Conservation (phyloP, 306 rosid species). For the Glycine tomentella region DNA sequence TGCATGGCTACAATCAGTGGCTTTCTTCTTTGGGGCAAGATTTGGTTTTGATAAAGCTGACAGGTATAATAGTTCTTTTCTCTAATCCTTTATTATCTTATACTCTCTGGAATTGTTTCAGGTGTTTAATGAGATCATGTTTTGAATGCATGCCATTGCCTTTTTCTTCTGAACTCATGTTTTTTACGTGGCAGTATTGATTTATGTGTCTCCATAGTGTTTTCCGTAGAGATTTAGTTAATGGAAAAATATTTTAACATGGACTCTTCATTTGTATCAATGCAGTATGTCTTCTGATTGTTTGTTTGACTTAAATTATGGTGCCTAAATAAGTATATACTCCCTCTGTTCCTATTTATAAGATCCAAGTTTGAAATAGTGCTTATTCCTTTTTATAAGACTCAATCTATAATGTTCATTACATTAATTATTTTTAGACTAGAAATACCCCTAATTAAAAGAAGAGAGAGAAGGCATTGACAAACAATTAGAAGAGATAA, state of each 20-base stretch:
- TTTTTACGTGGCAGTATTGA: slow-evolving; percentile 14
- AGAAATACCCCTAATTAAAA: too few relatives aligned
- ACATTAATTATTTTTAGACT: too few relatives aligned
- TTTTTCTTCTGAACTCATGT: neutral
- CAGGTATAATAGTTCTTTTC: slow-evolving; percentile 41
- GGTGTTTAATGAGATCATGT: neutral
- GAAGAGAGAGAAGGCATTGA: too few relatives aligned
- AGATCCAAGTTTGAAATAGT: too few relatives aligned
- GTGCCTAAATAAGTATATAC: neutral
- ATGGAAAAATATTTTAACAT: neutral
- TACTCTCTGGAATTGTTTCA: neutral
- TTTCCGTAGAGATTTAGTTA: neutral
- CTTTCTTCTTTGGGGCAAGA: slow-evolving; percentile 55
- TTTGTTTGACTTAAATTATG: neutral
- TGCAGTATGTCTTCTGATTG: neutral
- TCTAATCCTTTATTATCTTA: neutral
- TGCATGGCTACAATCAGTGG: slow-evolving; percentile 54
- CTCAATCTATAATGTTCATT: too few relatives aligned
- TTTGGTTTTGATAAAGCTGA: slow-evolving; percentile 56
- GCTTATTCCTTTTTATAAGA: too few relatives aligned
- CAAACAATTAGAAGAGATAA: too few relatives aligned
- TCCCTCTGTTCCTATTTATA: too few relatives aligned
- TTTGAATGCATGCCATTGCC: neutral
- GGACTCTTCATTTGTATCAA: neutral
- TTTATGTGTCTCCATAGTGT: slow-evolving; percentile 32